phyloP scores from a whole-genome alignment of 352 stramenopile species.

The Phytophthora litchii region DNA sequence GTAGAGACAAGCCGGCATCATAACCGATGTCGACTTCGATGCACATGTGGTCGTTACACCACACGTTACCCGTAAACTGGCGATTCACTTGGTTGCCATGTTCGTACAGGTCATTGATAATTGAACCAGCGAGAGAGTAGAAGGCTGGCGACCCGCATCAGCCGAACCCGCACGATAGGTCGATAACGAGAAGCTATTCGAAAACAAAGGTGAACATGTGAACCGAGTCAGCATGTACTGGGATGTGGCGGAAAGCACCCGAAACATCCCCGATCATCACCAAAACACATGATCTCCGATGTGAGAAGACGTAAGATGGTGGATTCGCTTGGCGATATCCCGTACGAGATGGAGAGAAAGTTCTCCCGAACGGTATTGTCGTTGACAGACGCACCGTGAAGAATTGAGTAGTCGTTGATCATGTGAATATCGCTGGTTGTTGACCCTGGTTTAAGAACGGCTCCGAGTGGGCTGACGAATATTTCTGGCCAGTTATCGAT shows the following conservation, averaged over 20 bases:
- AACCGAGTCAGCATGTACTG: slow-evolving; percentile 25
- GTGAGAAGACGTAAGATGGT: neutral
- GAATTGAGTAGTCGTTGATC: neutral
- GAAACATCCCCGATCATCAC: slow-evolving; percentile 4
- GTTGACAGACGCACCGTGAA: neutral
- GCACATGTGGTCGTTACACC: slow-evolving; percentile 35
- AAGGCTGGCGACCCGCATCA: slow-evolving; percentile 32
- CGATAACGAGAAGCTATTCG: slow-evolving; percentile 23
- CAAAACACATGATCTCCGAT: neutral
- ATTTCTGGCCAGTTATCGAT: no score
- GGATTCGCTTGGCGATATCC: neutral
- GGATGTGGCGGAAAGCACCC: slow-evolving; percentile 37
- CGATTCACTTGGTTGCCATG: neutral
- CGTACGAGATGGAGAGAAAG: neutral
- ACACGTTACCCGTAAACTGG: slow-evolving; percentile 20
- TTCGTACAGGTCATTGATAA: slow-evolving; percentile 30
- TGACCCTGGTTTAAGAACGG: no score
- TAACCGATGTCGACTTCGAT: slow-evolving; percentile 15
- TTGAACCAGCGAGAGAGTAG: slow-evolving; percentile 19
- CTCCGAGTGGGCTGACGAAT: no score
- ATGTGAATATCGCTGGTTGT: neutral
- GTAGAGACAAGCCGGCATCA: slow-evolving; percentile 16
- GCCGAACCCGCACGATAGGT: slow-evolving; percentile 23
- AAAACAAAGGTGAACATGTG: slow-evolving; percentile 33
- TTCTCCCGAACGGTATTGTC: neutral